Base-by-base conservation (phyloP, 768 basidiomycete species). In the Leccinum barrowsii region DNA sequence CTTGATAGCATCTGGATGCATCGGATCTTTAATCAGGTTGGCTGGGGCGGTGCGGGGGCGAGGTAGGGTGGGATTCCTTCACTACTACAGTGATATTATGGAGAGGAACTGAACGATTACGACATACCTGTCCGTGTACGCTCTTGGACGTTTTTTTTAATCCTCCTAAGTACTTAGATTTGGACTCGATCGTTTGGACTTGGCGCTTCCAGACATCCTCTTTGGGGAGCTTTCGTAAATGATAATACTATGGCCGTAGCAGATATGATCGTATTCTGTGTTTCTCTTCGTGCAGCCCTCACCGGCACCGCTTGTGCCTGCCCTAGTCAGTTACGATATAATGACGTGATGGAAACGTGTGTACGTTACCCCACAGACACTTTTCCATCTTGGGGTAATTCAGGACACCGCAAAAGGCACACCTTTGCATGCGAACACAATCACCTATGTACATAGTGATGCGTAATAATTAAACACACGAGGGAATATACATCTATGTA, bases 301-400 rank as follows among this genome's bases (percentile, higher is more conserved):
- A 37, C 7, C 26, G 26, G 26, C 26, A 28, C 49, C 52, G 57
- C 52, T 57, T 53, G 52, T 42, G 40, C 44, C 30, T 50, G 54
- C 56, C 56, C 54, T 48, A 56, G 62, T 54, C 52, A 55, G 64
- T 57, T 63, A 73, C 58, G 59, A 68, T 64, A 73, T 62, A 64
- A 66, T 58, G 61, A 62, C 62, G 62, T 65, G 65, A 67, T 69
- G 61, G 61, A 70, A 59, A 72, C 70, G 50, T 66, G 61, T 69
- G 70, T 61, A 72, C 66, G 50, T 55, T 67, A 70, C 61, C 63
- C 62, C 55, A 56, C 59, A 48, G 52, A 30, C 56, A 40, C n/a
- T 61, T 58, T 54, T 55, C 12, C 32, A 32, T 32, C 30, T 0
- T 24, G 55, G 22, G 52, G 35, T 60, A 60, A 64, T 67, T n/a